These are phyloP conservation scores for Fusarium verrucosum DNA, from an alignment of 2,329 filamentous ascomycete species.

Conservation along the genomic window DNA sequence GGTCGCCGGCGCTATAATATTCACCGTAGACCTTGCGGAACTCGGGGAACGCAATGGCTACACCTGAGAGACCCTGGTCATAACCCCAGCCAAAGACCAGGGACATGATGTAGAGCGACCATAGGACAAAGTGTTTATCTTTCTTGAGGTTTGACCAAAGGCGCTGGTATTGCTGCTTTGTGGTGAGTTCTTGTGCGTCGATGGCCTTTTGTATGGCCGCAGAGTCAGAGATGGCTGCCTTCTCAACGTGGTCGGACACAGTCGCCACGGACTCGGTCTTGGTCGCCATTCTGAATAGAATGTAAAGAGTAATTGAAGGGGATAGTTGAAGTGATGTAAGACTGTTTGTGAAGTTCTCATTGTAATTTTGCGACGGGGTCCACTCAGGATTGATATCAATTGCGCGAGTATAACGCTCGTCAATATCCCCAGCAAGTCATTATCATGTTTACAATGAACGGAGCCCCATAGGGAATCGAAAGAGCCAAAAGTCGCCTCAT, in stretches of 20 bases:
- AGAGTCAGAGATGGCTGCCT: not conserved
- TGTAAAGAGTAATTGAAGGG: not conserved
- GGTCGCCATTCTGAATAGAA: not conserved
- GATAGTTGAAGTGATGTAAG: not conserved
- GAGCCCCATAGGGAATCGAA: slow-evolving; percentile 3
- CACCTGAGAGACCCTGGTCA: slow-evolving; percentile 49
- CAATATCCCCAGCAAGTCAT: not conserved
- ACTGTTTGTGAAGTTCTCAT: not conserved
- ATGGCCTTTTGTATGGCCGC: slow-evolving; percentile 14
- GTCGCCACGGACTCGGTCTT: slow-evolving; percentile 3
- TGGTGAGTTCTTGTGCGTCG: slow-evolving; percentile 33
- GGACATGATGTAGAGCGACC: slow-evolving; percentile 46
- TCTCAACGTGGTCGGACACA: slow-evolving; percentile 13
- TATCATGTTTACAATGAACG: not conserved
- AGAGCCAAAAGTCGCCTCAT: not conserved
- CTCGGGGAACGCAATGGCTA: slow-evolving; percentile 49
- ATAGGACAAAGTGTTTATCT: slow-evolving; percentile 42
- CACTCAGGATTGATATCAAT: not conserved
- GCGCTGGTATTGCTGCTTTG: slow-evolving; percentile 42
- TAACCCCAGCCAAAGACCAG: slow-evolving; percentile 51
- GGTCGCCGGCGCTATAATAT: slow-evolving; percentile 45
- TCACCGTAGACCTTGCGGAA: slow-evolving; percentile 49
- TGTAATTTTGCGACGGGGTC: fast-evolving
- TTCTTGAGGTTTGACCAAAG: slow-evolving; percentile 45
- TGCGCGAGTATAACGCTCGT: fast-evolving